Percentiles rank a stretch among this genome's conserved stretches.
These are phyloP conservation scores for Penicillium sp. DNA, from an alignment of 2,329 filamentous ascomycete genomes.

Conservation along the genomic window DNA sequence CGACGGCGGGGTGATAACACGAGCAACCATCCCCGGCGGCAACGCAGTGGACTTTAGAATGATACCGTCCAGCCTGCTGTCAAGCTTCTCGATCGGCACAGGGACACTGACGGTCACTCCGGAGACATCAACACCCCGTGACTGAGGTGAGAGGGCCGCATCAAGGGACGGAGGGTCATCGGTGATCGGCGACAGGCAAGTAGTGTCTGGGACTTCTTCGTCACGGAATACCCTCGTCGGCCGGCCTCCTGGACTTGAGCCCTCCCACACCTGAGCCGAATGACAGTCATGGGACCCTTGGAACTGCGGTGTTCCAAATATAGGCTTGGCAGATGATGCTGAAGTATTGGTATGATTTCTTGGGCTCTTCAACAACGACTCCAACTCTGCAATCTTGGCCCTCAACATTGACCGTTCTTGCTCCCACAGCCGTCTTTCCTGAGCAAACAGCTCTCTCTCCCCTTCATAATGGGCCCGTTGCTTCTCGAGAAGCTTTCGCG, in stretches of 20 bases:
- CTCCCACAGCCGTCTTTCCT: conserved; percentile 44
- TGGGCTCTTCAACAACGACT: conserved; percentile 29
- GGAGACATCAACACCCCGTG: conserved; percentile 31
- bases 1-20: conserved; percentile 42
- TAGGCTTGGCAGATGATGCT: conserved; percentile 10
- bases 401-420: conserved; percentile 42
- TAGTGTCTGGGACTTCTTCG: conserved; percentile 26
- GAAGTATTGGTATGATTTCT: conserved; percentile 2
- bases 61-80: conserved; percentile 46
- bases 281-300: conserved; percentile 8
- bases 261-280: conserved; percentile 42
- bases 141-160: conserved; percentile 38
- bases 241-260: conserved; percentile 36
- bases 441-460: conserved; percentile 40
- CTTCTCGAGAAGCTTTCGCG: conserved; percentile 37
- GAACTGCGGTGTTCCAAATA: conserved; percentile 12
- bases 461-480: conserved; percentile 39
- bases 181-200: conserved; percentile 25
- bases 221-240: conserved; percentile 45
- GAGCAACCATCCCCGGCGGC: conserved; percentile 41
- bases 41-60: conserved; percentile 45
- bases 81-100: conserved; percentile 46
- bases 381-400: conserved; percentile 41
- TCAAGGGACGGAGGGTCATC: conserved; percentile 37
- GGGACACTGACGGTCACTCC: conserved; percentile 32